Percentiles rank a stretch among this genome's conserved stretches.
Evolutionary conservation across 2,329 filamentous ascomycete species (phyloP).

Genomic region (Exophiala phaeomuriformis): DNA sequence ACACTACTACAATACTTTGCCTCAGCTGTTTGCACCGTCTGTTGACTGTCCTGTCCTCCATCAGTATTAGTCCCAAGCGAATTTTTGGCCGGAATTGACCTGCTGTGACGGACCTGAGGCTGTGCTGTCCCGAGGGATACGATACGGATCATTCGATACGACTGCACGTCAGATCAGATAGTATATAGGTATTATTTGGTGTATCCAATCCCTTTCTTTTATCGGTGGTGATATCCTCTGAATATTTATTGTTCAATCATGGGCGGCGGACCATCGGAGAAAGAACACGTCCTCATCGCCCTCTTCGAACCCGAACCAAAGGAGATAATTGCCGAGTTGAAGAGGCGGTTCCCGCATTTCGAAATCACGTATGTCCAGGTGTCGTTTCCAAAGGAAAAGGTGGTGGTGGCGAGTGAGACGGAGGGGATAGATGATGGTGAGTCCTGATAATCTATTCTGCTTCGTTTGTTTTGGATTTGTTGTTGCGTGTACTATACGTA

Average conservation of each 20-base stretch:
- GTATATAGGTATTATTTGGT: not conserved
- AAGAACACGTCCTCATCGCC: conserved; percentile 39
- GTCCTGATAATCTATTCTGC: not conserved
- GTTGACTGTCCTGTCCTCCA: too few relatives aligned
- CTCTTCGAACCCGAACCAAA: conserved; percentile 40
- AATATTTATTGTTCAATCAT: conserved; percentile 30
- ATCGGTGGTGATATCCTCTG: too few relatives aligned
- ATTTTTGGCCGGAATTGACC: too few relatives aligned
- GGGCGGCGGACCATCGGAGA: conserved; percentile 37
- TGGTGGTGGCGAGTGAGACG: not conserved
- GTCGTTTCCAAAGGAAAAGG: conserved; percentile 14
- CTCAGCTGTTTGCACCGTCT: too few relatives aligned
- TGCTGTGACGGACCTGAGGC: too few relatives aligned
- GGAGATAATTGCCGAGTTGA: conserved; percentile 34
- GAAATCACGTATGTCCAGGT: conserved; percentile 39
- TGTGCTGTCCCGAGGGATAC: too few relatives aligned
- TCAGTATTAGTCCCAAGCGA: too few relatives aligned
- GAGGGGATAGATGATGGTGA: conserved; percentile 24
- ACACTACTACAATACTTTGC: too few relatives aligned
- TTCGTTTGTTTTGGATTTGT: too few relatives aligned
- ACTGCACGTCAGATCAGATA: not conserved
- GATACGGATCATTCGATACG: too few relatives aligned
- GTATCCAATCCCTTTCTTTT: not conserved
- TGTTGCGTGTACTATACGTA: too few relatives aligned
- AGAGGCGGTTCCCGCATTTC: conserved; percentile 40